Evolutionary conservation across 2,329 filamentous ascomycete species (phyloP).

Genomic region (Akanthomyces muscarius): DNA sequence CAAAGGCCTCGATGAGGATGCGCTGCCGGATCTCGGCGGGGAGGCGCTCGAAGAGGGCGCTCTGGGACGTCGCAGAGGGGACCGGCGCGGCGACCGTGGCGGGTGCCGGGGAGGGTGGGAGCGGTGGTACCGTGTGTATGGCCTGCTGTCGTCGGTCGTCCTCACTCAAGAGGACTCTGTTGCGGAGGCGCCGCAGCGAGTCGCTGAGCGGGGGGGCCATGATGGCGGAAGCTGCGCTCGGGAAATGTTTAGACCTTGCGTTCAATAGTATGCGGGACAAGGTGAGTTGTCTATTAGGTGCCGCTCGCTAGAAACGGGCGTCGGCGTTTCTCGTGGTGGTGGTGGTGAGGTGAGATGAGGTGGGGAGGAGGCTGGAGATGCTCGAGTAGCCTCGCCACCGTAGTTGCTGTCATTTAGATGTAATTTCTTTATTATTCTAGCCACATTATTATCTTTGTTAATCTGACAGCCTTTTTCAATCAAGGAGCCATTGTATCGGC

Average conservation of each 20-base stretch:
- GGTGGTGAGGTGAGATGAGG: no score
- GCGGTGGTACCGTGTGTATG: neutral
- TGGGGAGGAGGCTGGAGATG: no score
- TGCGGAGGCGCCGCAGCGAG: neutral
- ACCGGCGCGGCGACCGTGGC: neutral
- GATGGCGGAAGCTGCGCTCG: neutral
- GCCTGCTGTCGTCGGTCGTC: neutral
- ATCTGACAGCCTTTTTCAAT: no score
- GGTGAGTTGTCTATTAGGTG: no score
- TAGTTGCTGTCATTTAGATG: no score
- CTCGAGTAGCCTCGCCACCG: no score
- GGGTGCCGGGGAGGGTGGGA: neutral
- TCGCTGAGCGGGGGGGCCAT: neutral
- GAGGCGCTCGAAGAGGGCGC: neutral
- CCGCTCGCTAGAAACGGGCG: no score
- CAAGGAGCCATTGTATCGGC: no score
- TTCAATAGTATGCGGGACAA: neutral
- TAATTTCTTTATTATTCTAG: no score
- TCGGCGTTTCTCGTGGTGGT: no score
- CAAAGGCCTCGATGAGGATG: slow-evolving; percentile 5
- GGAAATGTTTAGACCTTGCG: neutral
- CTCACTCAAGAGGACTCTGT: neutral
- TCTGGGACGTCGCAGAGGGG: neutral
- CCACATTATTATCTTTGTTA: no score
- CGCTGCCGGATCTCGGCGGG: slow-evolving; percentile 3